Conservation (phyloP, 805 yeast genomes). For the Kluyveromyces wickerhamii region DNA sequence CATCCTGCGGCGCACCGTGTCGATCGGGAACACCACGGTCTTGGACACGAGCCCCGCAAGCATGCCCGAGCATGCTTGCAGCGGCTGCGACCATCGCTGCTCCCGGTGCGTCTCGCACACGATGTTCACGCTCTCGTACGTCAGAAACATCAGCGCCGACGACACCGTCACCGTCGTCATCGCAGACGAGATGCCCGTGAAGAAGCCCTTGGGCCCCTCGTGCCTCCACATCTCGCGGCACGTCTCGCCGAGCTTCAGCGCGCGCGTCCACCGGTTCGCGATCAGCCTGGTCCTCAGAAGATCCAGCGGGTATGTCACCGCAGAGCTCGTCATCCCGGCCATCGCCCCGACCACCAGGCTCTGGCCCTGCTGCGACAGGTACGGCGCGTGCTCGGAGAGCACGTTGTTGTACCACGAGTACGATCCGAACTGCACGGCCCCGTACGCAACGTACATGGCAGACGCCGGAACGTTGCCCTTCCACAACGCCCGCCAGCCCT, state of each 20-base stretch:
- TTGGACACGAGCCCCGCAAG: constrained; percentile 73
- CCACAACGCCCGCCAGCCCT: constrained; percentile 80
- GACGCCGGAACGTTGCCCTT: constrained; percentile 95
- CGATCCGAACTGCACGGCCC: constrained; percentile 75
- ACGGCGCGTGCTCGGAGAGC: constrained; percentile 12
- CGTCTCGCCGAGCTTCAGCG: constrained; percentile 18
- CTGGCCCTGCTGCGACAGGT: constrained; percentile 24
- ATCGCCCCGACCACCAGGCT: constrained; percentile 57
- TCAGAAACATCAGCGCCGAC: constrained; percentile 68
- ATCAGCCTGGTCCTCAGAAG: constrained; percentile 81
- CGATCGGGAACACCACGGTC: constrained; percentile 73
- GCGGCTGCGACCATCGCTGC: constrained; percentile 13
- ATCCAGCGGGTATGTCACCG: constrained; percentile 81
- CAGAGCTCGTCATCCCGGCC: constrained; percentile 71
- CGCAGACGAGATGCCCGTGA: constrained; percentile 41
- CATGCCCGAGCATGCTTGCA: constrained; percentile 57
- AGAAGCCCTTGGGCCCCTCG: constrained; percentile 42
- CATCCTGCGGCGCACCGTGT: constrained; percentile 67
- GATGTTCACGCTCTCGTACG: constrained; percentile 41
- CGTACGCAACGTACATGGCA: constrained; percentile 73
- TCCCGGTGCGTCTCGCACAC: constrained; percentile 33
- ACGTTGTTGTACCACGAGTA: constrained; percentile 49
- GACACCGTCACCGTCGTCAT: constrained; percentile 58
- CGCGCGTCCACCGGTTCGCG: constrained; percentile 40
- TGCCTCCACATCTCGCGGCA: constrained; percentile 27